phyloP scores from a whole-genome alignment of 1,284 basidiomycete species.

The Neolentinus lepideus region DNA sequence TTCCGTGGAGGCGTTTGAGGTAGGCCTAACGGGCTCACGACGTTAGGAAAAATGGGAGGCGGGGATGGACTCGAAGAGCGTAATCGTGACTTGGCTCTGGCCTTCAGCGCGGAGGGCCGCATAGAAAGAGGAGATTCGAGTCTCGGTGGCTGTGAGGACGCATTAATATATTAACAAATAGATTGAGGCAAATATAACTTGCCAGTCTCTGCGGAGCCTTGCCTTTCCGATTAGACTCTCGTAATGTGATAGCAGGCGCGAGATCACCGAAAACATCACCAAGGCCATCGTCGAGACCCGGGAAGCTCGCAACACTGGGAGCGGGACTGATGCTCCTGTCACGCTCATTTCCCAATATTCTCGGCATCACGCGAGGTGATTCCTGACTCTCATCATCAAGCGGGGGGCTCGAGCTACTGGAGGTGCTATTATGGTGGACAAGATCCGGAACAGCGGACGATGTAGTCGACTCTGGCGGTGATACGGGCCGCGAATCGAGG shows the following conservation, averaged over 20 bases:
- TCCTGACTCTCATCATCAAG: neutral
- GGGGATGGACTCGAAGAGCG: conserved; percentile 18
- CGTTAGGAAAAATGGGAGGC: neutral
- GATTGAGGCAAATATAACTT: neutral
- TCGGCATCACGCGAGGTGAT: neutral
- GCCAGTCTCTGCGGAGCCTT: conserved; percentile 5
- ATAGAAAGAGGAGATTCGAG: neutral
- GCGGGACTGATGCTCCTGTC: neutral
- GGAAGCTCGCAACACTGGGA: neutral
- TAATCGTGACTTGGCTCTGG: neutral
- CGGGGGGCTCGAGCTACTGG: neutral
- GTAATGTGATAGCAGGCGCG: conserved; percentile 9
- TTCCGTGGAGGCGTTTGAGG: conserved; percentile 25
- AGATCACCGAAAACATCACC: conserved; percentile 10
- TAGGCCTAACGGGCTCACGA: neutral
- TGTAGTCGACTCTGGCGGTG: neutral
- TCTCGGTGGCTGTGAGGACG: conserved; percentile 14
- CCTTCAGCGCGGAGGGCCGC: neutral
- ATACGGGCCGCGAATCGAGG: neutral
- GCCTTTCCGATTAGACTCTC: conserved; percentile 7
- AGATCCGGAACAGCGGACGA: neutral
- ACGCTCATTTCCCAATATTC: neutral
- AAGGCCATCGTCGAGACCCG: conserved; percentile 6
- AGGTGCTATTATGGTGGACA: neutral
- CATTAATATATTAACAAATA: neutral